A percentile compares a stretch with the other conserved stretches of the same genome.
phyloP scores from a whole-genome alignment of 2,329 filamentous ascomycete genomes.

The Zasmidium citrigriseum region DNA sequence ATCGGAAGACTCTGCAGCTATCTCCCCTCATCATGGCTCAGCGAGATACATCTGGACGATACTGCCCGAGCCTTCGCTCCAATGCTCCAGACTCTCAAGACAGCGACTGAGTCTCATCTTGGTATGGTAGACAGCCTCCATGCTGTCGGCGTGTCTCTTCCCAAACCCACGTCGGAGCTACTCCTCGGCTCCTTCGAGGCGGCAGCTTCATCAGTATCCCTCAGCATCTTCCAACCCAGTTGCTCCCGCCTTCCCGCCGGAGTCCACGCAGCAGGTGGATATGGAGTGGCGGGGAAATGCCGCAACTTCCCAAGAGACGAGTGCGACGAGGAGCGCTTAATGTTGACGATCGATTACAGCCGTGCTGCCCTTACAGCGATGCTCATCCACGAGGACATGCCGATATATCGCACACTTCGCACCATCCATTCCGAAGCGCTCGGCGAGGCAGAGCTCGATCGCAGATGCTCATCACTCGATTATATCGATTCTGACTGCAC shows the following conservation, averaged over 20 bases:
- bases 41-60: neutral
- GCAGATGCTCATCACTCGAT: neutral
- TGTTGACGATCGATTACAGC: constrained; percentile 6
- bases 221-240: neutral
- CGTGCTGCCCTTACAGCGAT: neutral
- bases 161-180: neutral
- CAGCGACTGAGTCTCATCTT: constrained; percentile 4
- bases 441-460: constrained; percentile 1
- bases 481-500: neutral
- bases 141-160: constrained; percentile 3
- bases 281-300: constrained; percentile 2
- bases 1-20: constrained; percentile 1
- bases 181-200: neutral
- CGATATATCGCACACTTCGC: neutral
- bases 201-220: constrained; percentile 8
- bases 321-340: constrained; percentile 2
- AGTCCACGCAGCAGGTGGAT: neutral
- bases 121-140: constrained; percentile 7
- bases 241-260: neutral
- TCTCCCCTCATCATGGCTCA: constrained; percentile 4
- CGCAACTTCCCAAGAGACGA: neutral
- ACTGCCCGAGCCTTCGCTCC: constrained; percentile 6
- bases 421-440: constrained; percentile 1
- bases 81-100: constrained; percentile 5
- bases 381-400: constrained; percentile 4